A percentile compares a stretch with the other conserved stretches of the same genome.
These are phyloP conservation scores for Kodamaea leandrae DNA, from an alignment of 805 yeast genomes.

Conservation along the genomic window DNA sequence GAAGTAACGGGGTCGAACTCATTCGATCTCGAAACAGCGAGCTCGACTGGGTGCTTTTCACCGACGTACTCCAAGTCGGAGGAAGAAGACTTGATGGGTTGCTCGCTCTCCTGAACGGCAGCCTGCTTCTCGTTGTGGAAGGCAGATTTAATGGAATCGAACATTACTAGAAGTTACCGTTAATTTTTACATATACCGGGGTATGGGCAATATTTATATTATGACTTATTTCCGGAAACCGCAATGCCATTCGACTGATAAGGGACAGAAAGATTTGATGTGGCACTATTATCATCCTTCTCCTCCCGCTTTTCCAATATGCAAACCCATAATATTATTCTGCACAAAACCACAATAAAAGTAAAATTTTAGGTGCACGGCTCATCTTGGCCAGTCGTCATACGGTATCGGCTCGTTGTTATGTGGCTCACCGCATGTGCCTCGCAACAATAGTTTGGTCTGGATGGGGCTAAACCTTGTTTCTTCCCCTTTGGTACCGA, in stretches of 20 bases:
- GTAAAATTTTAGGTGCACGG: too few relatives aligned
- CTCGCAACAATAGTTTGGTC: too few relatives aligned
- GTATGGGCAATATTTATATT: background rate
- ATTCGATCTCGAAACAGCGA: slow-evolving; percentile 19
- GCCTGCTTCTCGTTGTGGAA: slow-evolving; percentile 7
- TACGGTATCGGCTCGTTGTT: too few relatives aligned
- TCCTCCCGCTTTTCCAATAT: background rate
- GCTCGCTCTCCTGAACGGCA: slow-evolving; percentile 1
- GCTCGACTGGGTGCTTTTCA: slow-evolving; percentile 3
- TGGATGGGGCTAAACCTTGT: too few relatives aligned
- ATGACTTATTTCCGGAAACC: background rate
- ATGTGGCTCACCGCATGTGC: too few relatives aligned
- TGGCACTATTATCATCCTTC: background rate
- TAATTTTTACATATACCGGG: background rate
- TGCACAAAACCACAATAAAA: background rate
- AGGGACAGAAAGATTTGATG: background rate
- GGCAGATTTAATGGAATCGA: slow-evolving; percentile 6
- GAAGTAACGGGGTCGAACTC: slow-evolving; percentile 36
- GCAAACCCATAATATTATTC: background rate
- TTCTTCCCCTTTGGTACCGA: too few relatives aligned
- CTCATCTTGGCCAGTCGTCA: too few relatives aligned
- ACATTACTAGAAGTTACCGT: background rate
- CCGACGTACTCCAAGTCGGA: slow-evolving; percentile 8
- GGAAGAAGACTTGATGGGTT: slow-evolving; percentile 2
- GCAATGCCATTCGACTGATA: background rate